Conservation (phyloP, 2,329 filamentous ascomycete genomes). For the Lasiodiplodia hormozganensis region DNA sequence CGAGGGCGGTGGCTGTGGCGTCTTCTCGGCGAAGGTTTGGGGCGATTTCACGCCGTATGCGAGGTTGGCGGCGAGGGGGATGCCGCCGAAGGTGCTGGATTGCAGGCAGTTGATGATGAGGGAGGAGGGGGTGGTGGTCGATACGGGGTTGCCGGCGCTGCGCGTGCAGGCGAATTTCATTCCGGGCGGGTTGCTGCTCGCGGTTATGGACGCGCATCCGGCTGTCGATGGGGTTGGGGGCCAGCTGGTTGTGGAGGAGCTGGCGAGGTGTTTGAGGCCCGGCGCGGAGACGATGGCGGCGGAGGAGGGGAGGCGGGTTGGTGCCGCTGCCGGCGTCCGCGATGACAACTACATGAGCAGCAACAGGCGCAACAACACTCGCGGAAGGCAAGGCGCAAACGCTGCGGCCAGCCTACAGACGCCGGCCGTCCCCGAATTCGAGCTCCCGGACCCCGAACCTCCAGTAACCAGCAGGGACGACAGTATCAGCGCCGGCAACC, state of each 20-base stretch:
- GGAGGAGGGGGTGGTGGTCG: no score
- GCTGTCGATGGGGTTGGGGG: neutral
- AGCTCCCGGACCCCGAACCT: neutral
- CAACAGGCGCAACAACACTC: neutral
- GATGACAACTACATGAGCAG: no score
- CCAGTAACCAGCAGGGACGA: neutral
- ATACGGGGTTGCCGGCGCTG: neutral
- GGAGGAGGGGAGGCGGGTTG: neutral
- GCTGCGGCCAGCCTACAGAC: no score
- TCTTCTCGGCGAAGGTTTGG: neutral
- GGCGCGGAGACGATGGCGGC: neutral
- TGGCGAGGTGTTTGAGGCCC: neutral
- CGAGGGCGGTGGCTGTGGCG: no score
- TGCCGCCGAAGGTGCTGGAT: neutral
- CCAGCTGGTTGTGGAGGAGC: neutral
- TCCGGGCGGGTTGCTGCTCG: neutral
- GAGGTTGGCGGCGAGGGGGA: neutral
- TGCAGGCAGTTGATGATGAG: neutral
- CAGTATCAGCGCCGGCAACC: neutral
- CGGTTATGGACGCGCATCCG: neutral
- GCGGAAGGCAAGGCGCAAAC: no score
- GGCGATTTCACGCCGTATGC: neutral
- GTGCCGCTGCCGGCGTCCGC: no score
- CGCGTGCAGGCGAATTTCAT: conserved; percentile 15
- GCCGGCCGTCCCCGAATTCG: neutral